Conservation (phyloP, 306 rosid genomes). For the Pyrus pyrifolia region DNA sequence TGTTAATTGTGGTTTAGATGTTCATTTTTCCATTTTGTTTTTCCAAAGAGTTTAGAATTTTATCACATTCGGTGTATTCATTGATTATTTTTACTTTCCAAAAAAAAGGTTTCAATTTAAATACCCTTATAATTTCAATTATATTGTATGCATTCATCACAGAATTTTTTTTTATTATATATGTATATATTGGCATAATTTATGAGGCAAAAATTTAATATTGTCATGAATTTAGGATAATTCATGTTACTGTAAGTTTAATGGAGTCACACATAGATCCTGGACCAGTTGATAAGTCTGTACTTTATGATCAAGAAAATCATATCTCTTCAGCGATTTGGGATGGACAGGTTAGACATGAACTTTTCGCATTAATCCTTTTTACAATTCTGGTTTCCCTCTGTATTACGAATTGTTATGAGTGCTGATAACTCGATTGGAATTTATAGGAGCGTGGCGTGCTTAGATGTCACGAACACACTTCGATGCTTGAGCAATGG, state of each 20-base stretch:
- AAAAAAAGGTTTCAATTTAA: not conserved
- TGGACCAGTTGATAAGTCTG: conserved; percentile 62
- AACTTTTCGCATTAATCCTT: conserved; percentile 6
- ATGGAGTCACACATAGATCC: conserved; percentile 68
- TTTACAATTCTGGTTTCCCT: not conserved
- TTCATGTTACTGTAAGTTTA: conserved; percentile 5
- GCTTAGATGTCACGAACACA: conserved; percentile 92
- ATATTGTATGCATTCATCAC: not conserved
- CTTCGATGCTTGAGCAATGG: conserved; percentile 92
- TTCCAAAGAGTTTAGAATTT: not conserved
- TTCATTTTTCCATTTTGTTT: not conserved
- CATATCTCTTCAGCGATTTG: conserved; percentile 92
- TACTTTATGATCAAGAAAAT: conserved; percentile 87
- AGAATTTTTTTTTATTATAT: not conserved
- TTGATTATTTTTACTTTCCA: not conserved
- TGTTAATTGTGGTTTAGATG: not conserved
- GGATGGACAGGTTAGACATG: conserved; percentile 72
- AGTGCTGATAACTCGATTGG: not conserved
- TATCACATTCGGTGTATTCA: not conserved
- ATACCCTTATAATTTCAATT: not conserved
- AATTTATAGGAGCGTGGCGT: conserved; percentile 75
- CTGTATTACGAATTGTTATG: not conserved
- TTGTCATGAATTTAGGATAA: conserved; percentile 21
- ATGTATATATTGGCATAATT: conserved; percentile 2
- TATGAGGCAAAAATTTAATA: not conserved